Conservation (phyloP, 1,284 basidiomycete species). For the Phellinidium pouzarii region DNA sequence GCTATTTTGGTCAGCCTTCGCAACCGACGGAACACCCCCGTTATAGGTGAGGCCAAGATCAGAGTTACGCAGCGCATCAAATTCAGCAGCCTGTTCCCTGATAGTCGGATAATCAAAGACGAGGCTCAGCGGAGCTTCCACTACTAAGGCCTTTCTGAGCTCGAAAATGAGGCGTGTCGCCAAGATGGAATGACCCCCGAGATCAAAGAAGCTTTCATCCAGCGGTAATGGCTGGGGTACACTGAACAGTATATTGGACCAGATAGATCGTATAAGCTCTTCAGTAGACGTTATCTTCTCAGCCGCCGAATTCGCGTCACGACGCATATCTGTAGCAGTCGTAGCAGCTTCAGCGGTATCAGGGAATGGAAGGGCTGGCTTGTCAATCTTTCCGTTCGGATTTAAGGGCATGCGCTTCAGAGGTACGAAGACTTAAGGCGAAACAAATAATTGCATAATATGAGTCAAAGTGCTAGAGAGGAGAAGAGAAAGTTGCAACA, state of each 20-base stretch:
- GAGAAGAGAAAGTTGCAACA: constrained; percentile 27
- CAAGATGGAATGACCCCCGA: constrained; percentile 97
- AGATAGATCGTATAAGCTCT: constrained; percentile 75
- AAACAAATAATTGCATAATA: constrained; percentile 17
- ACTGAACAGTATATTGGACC: constrained; percentile 80
- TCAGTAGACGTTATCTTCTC: constrained; percentile 65
- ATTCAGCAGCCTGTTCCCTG: constrained; percentile 67
- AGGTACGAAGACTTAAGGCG: constrained; percentile 80
- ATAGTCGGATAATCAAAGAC: constrained; percentile 94
- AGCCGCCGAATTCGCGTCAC: constrained; percentile 23
- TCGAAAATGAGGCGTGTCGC: constrained; percentile 97
- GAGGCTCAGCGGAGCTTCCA: constrained; percentile 88
- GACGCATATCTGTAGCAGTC: constrained; percentile 31
- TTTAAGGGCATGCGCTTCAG: constrained; percentile 95
- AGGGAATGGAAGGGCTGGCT: constrained; percentile 97
- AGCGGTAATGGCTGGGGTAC: constrained; percentile 74
- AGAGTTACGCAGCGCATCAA: constrained; percentile 73
- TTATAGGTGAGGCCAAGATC: constrained; percentile 71
- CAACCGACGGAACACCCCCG: constrained; percentile 26
- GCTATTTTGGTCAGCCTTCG: constrained; percentile 10
- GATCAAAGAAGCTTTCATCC: constrained; percentile 97
- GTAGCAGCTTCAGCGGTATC: constrained; percentile 79
- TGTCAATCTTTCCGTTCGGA: constrained; percentile 99
- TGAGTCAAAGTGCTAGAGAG: not conserved
- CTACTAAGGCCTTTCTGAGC: constrained; percentile 87